Conservation (phyloP, 2,329 filamentous ascomycete species). For the Diatrype stigma region DNA sequence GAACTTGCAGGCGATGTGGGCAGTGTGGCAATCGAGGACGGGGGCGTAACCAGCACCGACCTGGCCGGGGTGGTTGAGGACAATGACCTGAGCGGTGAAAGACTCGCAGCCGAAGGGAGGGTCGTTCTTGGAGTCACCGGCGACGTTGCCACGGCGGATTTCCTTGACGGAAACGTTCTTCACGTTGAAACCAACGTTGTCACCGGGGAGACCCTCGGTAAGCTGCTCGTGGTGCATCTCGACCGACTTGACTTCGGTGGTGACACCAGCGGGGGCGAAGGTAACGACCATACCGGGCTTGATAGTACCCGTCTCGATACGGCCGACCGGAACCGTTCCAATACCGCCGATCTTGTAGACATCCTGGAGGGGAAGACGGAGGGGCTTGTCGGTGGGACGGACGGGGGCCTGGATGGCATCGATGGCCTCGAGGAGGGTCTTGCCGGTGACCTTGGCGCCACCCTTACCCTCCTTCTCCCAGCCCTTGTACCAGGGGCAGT, state of each 20-base stretch:
- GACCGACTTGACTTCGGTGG: constrained; percentile 99
- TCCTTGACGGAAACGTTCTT: constrained; percentile 99
- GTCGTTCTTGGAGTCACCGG: constrained; percentile 99
- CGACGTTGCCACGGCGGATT: constrained; percentile 99
- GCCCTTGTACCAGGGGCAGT: constrained; percentile 99
- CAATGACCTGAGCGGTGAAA: constrained; percentile 99
- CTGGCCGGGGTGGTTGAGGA: constrained; percentile 99
- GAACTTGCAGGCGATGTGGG: constrained; percentile 99
- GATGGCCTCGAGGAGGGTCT: constrained; percentile 99
- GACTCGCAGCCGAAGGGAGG: constrained; percentile 82
- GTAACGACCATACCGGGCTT: constrained; percentile 92
- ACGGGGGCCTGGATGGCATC: constrained; percentile 89
- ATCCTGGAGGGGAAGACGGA: constrained; percentile 99
- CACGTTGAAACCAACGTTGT: constrained; percentile 99
- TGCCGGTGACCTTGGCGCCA: constrained; percentile 73
- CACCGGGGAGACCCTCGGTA: constrained; percentile 87
- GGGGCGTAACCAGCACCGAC: constrained; percentile 98
- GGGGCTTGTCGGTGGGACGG: constrained; percentile 97
- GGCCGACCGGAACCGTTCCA: constrained; percentile 98
- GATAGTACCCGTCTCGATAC: constrained; percentile 99
- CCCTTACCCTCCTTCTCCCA: constrained; percentile 96
- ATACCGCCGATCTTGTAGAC: constrained; percentile 99
- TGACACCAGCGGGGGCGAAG: constrained; percentile 97
- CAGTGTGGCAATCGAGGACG: constrained; percentile 99
- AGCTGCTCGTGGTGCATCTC: constrained; percentile 99